These are phyloP conservation scores for Amphirosellinia nigrospora DNA, from an alignment of 495 filamentous ascomycete genomes.

Conservation along the genomic window DNA sequence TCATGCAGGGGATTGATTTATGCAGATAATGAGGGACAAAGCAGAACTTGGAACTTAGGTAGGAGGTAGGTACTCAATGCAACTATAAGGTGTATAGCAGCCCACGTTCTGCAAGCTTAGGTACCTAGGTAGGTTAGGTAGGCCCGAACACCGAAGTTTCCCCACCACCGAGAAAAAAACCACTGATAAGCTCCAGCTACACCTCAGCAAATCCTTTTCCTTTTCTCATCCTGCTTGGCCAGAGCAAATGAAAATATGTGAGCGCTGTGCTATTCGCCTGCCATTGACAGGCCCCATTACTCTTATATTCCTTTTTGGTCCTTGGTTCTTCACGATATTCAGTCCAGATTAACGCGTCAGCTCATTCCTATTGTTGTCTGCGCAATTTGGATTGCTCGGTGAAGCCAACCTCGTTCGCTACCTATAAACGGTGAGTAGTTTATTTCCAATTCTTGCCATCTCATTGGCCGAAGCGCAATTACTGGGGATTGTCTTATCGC, in stretches of 20 bases:
- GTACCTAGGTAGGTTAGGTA: no score
- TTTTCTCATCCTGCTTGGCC: neutral
- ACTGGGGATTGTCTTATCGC: slow-evolving; percentile 38
- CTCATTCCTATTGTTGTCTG: neutral
- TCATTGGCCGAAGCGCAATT: neutral
- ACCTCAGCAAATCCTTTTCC: neutral
- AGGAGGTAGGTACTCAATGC: no score
- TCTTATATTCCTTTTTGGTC: neutral
- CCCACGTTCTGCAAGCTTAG: no score
- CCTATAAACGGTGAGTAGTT: slow-evolving; percentile 25
- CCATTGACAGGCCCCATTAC: slow-evolving; percentile 12
- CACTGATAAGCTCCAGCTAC: neutral
- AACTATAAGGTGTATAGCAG: neutral
- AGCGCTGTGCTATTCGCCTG: slow-evolving; percentile 21
- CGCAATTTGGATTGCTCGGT: no score
- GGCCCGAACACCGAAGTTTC: slow-evolving; percentile 19
- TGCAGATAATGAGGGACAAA: no score
- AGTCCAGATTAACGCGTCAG: neutral
- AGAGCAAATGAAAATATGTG: slow-evolving; percentile 24
- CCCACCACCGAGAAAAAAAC: neutral
- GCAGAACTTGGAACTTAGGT: no score
- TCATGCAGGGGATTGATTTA: no score
- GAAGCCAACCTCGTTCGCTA: no score
- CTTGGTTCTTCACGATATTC: neutral
- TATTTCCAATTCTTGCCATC: neutral